Base-by-base conservation (phyloP, 2,329 filamentous ascomycete species). In the Elsinoe fawcettii region DNA sequence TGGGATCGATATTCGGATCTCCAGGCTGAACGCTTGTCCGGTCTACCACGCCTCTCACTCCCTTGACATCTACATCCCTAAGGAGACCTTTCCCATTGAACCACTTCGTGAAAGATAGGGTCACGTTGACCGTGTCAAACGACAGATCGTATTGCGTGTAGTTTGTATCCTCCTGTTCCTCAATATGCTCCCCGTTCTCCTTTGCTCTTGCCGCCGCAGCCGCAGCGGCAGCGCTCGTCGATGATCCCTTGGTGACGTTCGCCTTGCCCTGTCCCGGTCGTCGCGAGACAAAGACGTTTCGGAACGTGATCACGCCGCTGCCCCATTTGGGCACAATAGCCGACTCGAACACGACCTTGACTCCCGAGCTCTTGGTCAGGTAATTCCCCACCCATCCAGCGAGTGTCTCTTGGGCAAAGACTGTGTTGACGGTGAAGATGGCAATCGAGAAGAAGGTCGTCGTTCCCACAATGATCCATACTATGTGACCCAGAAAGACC, bases 101-200 rank as follows among this genome's bases (percentile, higher is more conserved):
- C 93, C 93, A 99, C 69, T 96, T 97, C n/a, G 90, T 80, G 65
- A 99, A 97, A 0, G 93, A 99, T 23, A 99, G 72, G 0, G 92
- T 97, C 41, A 99, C 92, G 66, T 99, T 96, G 60, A 99, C 89
- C 0, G 89, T 95, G 61, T 93, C 89, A 59, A 99, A 89, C 0
- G 90, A 96, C 14, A 99, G 77, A 67, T 99, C 93, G 65, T 96
- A 99, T 64, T 99, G 93, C 0, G 91, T 96, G 70, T 97, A 99
- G 68, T 99, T 99, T 16, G 88, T 90, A 67, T 97, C 92, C 66
- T 97, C 92, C 59, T 85, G 91, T 58, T 85, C 81, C 61, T 81
- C 78, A 18, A 73, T 71, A 32, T 79, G 76, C 25, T 69, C 70
- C 41, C 66, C 62, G 30, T 73, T 70, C 55, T 75, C 75, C 59